A percentile compares a stretch with the other conserved stretches of the same genome.
Evolutionary conservation across 163 green algal genomes (phyloP).

Genomic region (Coccomyxa subellipsoidea): DNA sequence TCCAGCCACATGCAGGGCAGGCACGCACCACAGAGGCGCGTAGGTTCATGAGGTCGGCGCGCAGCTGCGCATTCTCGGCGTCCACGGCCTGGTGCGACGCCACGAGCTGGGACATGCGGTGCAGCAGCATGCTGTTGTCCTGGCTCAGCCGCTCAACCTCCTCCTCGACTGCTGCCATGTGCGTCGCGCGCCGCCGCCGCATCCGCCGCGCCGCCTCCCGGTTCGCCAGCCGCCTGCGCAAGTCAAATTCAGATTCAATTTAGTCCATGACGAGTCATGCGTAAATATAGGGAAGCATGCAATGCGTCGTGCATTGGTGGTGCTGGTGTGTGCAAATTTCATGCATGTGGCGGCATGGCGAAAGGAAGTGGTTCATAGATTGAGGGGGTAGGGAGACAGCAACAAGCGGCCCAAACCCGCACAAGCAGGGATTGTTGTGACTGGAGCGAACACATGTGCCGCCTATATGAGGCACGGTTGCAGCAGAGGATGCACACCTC

Average conservation of each 20-base stretch:
- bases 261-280: too few species aligned
- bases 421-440: not conserved
- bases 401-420: too few species aligned
- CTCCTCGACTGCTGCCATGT: not conserved
- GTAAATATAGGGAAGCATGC: not conserved
- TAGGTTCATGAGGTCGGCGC: not conserved
- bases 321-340: too few species aligned
- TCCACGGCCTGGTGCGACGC: constrained; percentile 39
- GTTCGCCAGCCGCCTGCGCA: constrained; percentile 9
- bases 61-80: constrained; percentile 5
- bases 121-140: constrained; percentile 10
- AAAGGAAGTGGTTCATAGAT: too few species aligned
- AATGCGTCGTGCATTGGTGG: too few species aligned
- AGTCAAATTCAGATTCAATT: not conserved
- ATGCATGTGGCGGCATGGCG: too few species aligned
- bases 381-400: too few species aligned
- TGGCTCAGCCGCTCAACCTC: not conserved
- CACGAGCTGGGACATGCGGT: constrained; percentile 36
- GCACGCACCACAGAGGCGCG: not conserved
- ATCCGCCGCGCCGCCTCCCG: constrained; percentile 11
- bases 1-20: not conserved
- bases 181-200: constrained; percentile 3
- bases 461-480: too few species aligned
- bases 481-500: too few species aligned
- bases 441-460: too few species aligned